Evolutionary conservation across 1,284 basidiomycete genomes (phyloP), one percentile per base, ranked within the genome.

Genomic region (Tranzscheliella williamsii): DNA sequence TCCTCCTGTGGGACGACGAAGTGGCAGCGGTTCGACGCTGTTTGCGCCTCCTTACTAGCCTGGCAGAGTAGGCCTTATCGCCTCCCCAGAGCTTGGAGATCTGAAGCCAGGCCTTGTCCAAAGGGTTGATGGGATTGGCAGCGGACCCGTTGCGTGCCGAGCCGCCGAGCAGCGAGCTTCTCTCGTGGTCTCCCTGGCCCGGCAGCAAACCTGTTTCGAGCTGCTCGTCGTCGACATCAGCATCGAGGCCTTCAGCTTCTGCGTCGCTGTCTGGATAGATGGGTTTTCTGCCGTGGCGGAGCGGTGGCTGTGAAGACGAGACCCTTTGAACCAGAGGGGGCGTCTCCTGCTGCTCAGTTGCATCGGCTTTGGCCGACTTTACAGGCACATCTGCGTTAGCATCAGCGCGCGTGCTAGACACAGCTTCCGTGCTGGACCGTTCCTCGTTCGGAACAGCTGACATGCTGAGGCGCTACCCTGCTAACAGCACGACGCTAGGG

Each of bases 201-300:
- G 55, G 49, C 22, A 33, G 33, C 4, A 55, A 26, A 13, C 56
- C 56, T 1, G 55, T 60, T 39, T 65, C 62, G 40, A 65, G 62
- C 45, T 60, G 43, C 34, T 65, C 62, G 26, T 65, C 62, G 24
- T 65, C 62, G n/a, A 65, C 48, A 23, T 58, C 56, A 2, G 62
- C 55, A 43, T 65, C 52, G 22, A 65, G 62, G 15, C 62, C 62
- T 18, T 65, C 62, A 0, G 62, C 62, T 39, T 58, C 55, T 15
- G 62, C 62, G 21, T 65, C 62, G 48, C 55, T 60, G 23, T 65
- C 62, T 5, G 60, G 60, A 22, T 65, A 65, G 51, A 65, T 65
- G 21, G 62, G 62, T 22, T 65, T 65, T 24, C 62, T 47, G 17
- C 62, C 62, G 24, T 65, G 62, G 4, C 62, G 51, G 18, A 65